Evolutionary conservation across 2,329 filamentous ascomycete genomes (phyloP).

Genomic region (Colletotrichum abscissum): DNA sequence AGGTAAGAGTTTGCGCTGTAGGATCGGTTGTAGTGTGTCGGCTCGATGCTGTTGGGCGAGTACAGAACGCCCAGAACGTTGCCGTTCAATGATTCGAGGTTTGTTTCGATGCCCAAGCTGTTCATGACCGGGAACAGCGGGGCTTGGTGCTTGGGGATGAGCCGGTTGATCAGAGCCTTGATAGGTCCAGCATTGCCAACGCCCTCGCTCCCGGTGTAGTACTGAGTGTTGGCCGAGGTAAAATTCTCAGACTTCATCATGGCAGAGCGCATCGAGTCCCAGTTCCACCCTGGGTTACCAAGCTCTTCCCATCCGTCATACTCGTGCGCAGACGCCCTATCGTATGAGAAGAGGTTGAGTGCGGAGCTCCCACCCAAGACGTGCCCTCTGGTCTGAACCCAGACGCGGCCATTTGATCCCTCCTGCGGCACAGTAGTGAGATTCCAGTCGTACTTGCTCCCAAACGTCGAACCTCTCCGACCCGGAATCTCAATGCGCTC

Average conservation of each 20-base stretch:
- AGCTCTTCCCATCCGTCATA: constrained; percentile 47
- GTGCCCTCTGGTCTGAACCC: constrained; percentile 53
- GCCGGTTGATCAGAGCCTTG: constrained; percentile 49
- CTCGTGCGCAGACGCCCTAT: constrained; percentile 43
- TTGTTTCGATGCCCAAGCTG: constrained; percentile 51
- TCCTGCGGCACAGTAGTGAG: constrained; percentile 53
- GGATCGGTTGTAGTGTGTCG: constrained; percentile 59
- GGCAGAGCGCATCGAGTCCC: constrained; percentile 47
- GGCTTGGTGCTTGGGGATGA: constrained; percentile 54
- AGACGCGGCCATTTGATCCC: constrained; percentile 48
- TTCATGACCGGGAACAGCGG: constrained; percentile 58
- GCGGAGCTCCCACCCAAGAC: constrained; percentile 58
- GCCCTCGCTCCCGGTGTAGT: constrained; percentile 29
- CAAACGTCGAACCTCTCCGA: constrained; percentile 38
- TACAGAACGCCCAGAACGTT: constrained; percentile 61
- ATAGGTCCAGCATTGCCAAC: constrained; percentile 39
- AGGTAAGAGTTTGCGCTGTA: constrained; percentile 58
- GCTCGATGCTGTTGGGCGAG: constrained; percentile 60
- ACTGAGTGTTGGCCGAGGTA: constrained; percentile 35
- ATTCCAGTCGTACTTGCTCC: constrained; percentile 47
- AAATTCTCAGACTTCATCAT: constrained; percentile 44
- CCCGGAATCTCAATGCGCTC: constrained; percentile 42
- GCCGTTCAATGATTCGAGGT: constrained; percentile 59
- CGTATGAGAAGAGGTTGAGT: constrained; percentile 54
- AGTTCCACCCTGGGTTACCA: constrained; percentile 49